Base-by-base conservation (phyloP, 1,139 yeast species). In the Kluyveromyces sp. region DNA sequence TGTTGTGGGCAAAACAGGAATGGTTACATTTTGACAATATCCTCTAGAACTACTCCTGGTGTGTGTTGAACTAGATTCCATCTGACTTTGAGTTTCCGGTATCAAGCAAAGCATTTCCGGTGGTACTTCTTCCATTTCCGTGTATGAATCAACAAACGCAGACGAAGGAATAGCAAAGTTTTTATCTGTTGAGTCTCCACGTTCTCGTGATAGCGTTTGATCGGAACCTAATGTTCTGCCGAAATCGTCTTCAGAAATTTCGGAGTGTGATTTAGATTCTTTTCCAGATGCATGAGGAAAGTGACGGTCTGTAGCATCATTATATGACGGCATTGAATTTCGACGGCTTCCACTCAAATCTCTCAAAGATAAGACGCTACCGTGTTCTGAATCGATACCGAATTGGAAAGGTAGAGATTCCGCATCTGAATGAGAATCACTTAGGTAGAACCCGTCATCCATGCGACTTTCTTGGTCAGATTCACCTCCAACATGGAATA, bases 381-480 rank as follows among this genome's bases (percentile, higher is more conserved):
- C 61, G 39, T 54, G 54, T 28, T 52, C 57, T 3, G 63, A 57
- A 29, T 61, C 63, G 6, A 57, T 50, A 6, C 56, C 61, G 35
- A 53, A 53, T 39, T 53, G 55, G 48, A 54, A 59, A 1, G 64
- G 65, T n/a, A 59, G 41, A 1, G 65, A 61, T 33, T 58, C 65
- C 3, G 60, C 45, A 37, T 54, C 57, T 37, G 62, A 55, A 4
- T 43, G 42, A 37, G 27, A 37, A 28, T 42, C 47, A 31, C 43
- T 41, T 38, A 37, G 36, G 25, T 34, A 43, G 37, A 39, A 39
- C 15, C 26, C 7, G 25, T 35, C 4, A 21, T 41, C 43, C 37
- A 37, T 3, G 49, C 38, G 4, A 15, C n/a, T 25, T 21, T 32
- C 31, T 5, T 31, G 37, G 25, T 32, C 39, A 10, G 44, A 28